Base-by-base conservation (phyloP, 768 basidiomycete species). In the Suillus weaverae region DNA sequence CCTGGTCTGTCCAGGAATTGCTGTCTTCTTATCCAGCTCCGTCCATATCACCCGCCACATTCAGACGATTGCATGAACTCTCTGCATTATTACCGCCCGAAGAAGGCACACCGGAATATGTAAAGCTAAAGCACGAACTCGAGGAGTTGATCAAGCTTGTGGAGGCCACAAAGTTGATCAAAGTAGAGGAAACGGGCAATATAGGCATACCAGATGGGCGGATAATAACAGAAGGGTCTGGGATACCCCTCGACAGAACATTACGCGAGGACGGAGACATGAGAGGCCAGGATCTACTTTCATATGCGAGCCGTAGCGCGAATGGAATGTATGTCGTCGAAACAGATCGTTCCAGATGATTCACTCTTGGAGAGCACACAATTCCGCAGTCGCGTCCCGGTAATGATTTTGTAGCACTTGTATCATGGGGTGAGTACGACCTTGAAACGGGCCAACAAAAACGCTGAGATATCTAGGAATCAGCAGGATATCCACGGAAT, bases 1-100 rank as follows among this genome's bases (percentile, higher is more conserved):
- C 89, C 0, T 94, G 93, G 93, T 94, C 93, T 61, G 88, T 95
- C 55, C 83, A 88, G 69, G 79, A 88, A 56, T 83, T 94, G 10
- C 77, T 94, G 7, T 89, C 90, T 7, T 92, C 91, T 5, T 94
- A 93, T 71, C 87, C 91, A 3, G 84, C 81, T 14, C 91, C 91
- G 20, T 79, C 79, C 2, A 79, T 94, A 56, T 80, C 86, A 8
- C 71, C 86, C 8, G 69, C 76, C 30, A 89, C 86, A 1, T 78
- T 95, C 62, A 81, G 80, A 41, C 88, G 81, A 56, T 82, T 94
- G 4, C 88, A 94, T 70, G 78, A 87, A 44, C 82, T 92, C 54
- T 88, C 92, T 56, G 92, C 93, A 39, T 82, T 95, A 51, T 72
- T 83, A 33, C 86, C 91, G 2, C 93, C 92, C 2, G 72, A 79